These are phyloP conservation scores for Crotalaria pallida DNA, from an alignment of 306 rosid genomes.

Conservation along the genomic window DNA sequence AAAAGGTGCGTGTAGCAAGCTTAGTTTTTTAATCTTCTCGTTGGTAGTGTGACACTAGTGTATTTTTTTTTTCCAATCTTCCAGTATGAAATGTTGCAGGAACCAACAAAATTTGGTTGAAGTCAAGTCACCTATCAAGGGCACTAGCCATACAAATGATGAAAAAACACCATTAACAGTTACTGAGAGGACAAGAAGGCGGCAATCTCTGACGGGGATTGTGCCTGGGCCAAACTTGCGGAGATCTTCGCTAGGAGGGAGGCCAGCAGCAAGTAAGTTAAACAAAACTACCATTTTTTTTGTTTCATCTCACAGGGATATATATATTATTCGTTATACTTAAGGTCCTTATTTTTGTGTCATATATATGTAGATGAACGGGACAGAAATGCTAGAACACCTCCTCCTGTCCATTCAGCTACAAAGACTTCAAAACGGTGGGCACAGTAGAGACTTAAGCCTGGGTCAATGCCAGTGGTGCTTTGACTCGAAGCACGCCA, in stretches of 20 bases:
- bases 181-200: slow-evolving; percentile 45
- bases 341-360: slow-evolving; percentile 2
- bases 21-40: neutral
- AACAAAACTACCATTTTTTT: neutral
- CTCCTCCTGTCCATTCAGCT: slow-evolving; percentile 56
- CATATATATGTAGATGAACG: slow-evolving; percentile 40
- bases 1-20: slow-evolving; percentile 44
- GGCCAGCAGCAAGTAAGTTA: slow-evolving; percentile 49
- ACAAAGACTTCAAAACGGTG: slow-evolving; percentile 46
- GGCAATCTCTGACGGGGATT: slow-evolving; percentile 77
- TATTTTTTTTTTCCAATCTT: neutral
- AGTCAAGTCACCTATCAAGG: slow-evolving; percentile 42
- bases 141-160: slow-evolving; percentile 18
- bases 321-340: neutral
- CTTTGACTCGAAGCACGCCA: slow-evolving; percentile 59
- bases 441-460: slow-evolving; percentile 23
- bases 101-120: slow-evolving; percentile 52
- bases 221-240: slow-evolving; percentile 42
- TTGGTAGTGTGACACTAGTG: neutral
- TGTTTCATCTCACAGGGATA: neutral
- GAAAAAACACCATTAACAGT: slow-evolving; percentile 41
- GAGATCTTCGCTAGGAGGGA: slow-evolving; percentile 80
- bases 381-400: slow-evolving; percentile 69
- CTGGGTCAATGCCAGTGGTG: slow-evolving; percentile 23
- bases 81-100: slow-evolving; percentile 41